phyloP scores from a whole-genome alignment of 352 stramenopile genomes.

The Elongisporangium anandrum region DNA sequence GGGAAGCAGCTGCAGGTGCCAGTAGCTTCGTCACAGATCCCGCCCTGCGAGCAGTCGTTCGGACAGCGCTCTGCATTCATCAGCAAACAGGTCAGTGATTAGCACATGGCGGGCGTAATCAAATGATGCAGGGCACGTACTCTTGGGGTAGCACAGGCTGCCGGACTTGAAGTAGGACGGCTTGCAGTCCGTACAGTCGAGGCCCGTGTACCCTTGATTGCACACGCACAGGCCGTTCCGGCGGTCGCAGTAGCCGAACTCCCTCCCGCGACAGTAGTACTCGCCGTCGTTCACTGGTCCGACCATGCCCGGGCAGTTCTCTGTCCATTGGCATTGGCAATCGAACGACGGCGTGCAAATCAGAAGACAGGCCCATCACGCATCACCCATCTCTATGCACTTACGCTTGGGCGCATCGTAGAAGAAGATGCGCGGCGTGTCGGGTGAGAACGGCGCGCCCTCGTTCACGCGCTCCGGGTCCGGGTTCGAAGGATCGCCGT shows the following conservation, averaged over 20 bases:
- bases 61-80: conserved; percentile 61
- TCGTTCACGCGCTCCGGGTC: conserved; percentile 80
- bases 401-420: conserved; percentile 31
- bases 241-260: conserved; percentile 94
- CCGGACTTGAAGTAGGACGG: conserved; percentile 85
- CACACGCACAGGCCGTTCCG: conserved; percentile 92
- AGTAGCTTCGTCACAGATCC: conserved; percentile 87
- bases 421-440: conserved; percentile 62
- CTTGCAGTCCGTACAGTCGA: conserved; percentile 86
- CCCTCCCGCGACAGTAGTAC: conserved; percentile 89
- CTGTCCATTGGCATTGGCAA: conserved; percentile 14
- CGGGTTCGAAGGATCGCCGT: conserved; percentile 69
- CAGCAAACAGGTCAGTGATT: not conserved
- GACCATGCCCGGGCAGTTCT: conserved; percentile 78
- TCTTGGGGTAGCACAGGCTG: conserved; percentile 88
- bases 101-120: not conserved
- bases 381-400: conserved; percentile 2
- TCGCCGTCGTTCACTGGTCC: conserved; percentile 85
- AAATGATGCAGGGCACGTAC: conserved; percentile 10
- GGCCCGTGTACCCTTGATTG: conserved; percentile 91
- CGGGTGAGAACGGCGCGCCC: conserved; percentile 66
- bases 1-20: conserved; percentile 78
- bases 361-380: not conserved
- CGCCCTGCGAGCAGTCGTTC: conserved; percentile 86
- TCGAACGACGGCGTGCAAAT: not conserved